Evolutionary conservation across 768 basidiomycete species (phyloP).

Genomic region (Russula emetica): DNA sequence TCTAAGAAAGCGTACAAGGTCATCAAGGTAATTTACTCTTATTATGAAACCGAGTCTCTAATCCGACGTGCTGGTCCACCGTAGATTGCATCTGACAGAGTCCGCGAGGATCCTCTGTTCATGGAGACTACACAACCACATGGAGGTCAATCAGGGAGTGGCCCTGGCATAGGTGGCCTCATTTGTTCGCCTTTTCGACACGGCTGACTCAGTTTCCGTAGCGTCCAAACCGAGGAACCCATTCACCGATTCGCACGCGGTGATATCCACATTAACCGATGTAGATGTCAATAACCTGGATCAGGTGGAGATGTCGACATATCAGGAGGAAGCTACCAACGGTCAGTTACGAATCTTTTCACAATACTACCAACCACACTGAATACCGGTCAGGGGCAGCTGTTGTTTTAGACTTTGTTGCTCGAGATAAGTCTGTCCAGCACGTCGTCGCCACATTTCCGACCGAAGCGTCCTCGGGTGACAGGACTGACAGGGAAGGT

Average conservation of each 20-base stretch:
- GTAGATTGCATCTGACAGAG: background rate
- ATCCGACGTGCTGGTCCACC: background rate
- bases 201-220: background rate
- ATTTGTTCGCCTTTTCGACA: background rate
- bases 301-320: background rate
- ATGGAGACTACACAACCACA: background rate
- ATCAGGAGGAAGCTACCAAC: background rate
- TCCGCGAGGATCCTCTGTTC: background rate
- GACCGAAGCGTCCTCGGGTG: background rate
- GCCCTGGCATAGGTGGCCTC: background rate
- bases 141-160: too few relatives aligned
- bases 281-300: background rate
- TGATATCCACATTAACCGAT: background rate
- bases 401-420: background rate
- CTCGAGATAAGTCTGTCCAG: background rate
- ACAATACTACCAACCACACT: background rate
- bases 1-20: background rate
- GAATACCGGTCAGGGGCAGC: background rate
- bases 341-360: background rate
- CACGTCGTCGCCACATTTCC: background rate
- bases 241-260: background rate
- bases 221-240: background rate
- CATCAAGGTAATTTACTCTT: background rate
- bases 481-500: background rate
- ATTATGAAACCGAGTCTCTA: too few relatives aligned